phyloP scores from a whole-genome alignment of 1,139 yeast genomes.

The Kluyveromyces sp. region DNA sequence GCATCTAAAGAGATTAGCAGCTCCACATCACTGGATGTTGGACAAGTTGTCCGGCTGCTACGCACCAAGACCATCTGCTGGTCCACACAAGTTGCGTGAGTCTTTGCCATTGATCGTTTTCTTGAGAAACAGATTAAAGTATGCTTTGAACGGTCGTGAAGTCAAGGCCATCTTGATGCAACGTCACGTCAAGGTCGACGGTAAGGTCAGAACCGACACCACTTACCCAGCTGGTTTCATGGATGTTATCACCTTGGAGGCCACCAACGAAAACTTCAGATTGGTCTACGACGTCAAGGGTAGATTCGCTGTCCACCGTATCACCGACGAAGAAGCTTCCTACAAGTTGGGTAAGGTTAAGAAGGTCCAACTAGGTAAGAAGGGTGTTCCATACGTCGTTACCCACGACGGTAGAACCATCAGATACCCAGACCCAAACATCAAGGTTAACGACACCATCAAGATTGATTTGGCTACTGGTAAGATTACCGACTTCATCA shows the following conservation, averaged over 20 bases:
- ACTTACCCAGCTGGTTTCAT: conserved; percentile 99
- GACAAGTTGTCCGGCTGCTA: conserved; percentile 99
- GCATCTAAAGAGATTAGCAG: conserved; percentile 97
- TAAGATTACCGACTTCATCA: conserved; percentile 84
- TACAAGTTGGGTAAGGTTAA: conserved; percentile 97
- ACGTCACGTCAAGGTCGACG: conserved; percentile 98
- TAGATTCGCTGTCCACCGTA: conserved; percentile 98
- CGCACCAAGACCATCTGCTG: conserved; percentile 99
- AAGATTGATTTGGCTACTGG: conserved; percentile 94
- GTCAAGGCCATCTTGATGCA: conserved; percentile 98
- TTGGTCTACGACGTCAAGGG: conserved; percentile 97
- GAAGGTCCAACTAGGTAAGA: conserved; percentile 97
- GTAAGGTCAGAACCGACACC: conserved; percentile 97
- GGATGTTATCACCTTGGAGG: conserved; percentile 96
- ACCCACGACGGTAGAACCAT: conserved; percentile 99
- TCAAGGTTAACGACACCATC: conserved; percentile 95
- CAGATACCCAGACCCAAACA: conserved; percentile 97
- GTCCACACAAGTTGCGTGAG: conserved; percentile 99
- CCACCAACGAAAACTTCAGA: conserved; percentile 99
- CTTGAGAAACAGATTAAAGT: conserved; percentile 99
- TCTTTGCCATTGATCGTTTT: conserved; percentile 96
- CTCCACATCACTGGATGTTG: conserved; percentile 99
- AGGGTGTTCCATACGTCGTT: conserved; percentile 95
- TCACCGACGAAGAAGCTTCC: conserved; percentile 95
- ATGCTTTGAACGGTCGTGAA: conserved; percentile 99